Conservation (phyloP, 1,284 basidiomycete genomes). For the Pyrrhoderma noxium region DNA sequence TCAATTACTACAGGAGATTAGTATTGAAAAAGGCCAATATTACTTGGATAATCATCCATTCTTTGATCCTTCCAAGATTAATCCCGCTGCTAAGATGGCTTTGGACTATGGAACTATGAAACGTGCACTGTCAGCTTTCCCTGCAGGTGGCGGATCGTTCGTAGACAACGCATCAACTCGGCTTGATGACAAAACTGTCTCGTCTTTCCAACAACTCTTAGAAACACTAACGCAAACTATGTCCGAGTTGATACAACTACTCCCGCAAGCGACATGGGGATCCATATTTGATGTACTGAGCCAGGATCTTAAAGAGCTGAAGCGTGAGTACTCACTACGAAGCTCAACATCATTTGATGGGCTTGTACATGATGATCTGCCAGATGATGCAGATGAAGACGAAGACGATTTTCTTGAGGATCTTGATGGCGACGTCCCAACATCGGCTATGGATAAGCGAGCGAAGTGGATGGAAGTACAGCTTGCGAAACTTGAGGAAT, state of each 20-base stretch:
- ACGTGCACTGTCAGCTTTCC: conserved; percentile 75
- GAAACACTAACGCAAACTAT: conserved; percentile 83
- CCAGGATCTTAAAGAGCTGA: conserved; percentile 16
- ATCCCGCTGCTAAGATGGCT: conserved; percentile 65
- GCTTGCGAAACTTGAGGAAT: conserved; percentile 73
- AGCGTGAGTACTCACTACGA: conserved; percentile 26
- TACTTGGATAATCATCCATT: conserved; percentile 62
- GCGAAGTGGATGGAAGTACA: conserved; percentile 87
- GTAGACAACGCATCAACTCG: conserved; percentile 72
- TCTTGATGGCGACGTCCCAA: conserved; percentile 75
- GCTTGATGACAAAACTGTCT: conserved; percentile 78
- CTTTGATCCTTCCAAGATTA: conserved; percentile 63
- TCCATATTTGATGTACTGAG: conserved; percentile 16
- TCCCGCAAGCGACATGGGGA: conserved; percentile 76
- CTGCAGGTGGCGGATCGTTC: conserved; percentile 78
- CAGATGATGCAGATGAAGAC: conserved; percentile 75
- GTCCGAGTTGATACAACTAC: conserved; percentile 70
- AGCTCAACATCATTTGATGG: conserved; percentile 81
- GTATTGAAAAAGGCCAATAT: conserved; percentile 51
- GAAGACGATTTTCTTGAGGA: conserved; percentile 40
- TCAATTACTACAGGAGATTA: conserved; percentile 58
- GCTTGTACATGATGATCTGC: conserved; percentile 76
- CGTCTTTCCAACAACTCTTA: conserved; percentile 76
- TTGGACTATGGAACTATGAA: conserved; percentile 75
- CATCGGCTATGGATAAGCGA: conserved; percentile 71